Base-by-base conservation (phyloP, 768 basidiomycete genomes). In the Sistotremastrum niveocremeum region DNA sequence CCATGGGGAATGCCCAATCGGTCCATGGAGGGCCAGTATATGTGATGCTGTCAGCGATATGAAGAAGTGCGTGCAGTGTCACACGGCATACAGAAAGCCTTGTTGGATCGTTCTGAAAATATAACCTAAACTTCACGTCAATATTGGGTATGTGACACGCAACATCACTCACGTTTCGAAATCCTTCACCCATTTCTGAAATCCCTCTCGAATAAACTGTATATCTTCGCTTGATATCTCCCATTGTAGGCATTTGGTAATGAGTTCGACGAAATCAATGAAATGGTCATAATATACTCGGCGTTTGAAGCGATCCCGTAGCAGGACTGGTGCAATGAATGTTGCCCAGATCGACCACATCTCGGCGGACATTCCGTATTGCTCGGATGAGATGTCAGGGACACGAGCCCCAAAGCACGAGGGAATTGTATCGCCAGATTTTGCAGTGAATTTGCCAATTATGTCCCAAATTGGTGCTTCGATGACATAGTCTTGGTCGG, bases 221-320 rank as follows among this genome's bases (percentile, higher is more conserved):
- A 69, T 46, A 41, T 67, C 60, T 0, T 45, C 49, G 10, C 37
- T 31, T 0, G 55, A 51, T n/a, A 65, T 52, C 45, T 64, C 60
- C 31, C 62, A 67, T 39, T 68, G 56, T 4, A 73, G 58, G 48
- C 63, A 66, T 0, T 47, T 48, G 39, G 61, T 57, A 40, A 72
- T 51, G 3, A 72, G 60, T 3, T 50, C 37, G 12, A 69, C 62
- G 9, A 74, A 62, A 3, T 56, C 20, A 5, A 70, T 42, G 47
- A 72, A 71, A 49, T 74, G 71, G 0, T 60, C 49, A 49, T 66
- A 73, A 51, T 70, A 72, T 3, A 44, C 44, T 7, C 56, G 28
- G 1, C 55, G 42, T 6, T 7, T 32, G 52, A 72, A 72, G 1
- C 56, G 52, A 6, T 57, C 35, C 3, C 44, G 45, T 6, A 73